Conservation (phyloP, 2,329 filamentous ascomycete species). For the Colletotrichum cuscutae region DNA sequence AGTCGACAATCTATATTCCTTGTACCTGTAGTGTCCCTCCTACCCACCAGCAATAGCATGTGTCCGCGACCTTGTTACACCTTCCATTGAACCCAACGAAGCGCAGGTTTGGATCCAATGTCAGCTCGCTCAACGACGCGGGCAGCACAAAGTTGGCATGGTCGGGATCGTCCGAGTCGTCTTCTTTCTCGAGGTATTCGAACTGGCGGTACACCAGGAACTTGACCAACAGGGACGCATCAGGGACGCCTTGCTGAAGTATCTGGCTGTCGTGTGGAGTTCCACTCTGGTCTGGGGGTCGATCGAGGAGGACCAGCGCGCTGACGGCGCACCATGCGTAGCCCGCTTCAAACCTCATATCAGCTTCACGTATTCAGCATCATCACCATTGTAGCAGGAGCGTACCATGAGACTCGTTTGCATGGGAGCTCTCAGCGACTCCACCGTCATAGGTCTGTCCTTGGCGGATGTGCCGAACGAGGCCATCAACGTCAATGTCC, state of each 20-base stretch:
- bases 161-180: conserved; percentile 53
- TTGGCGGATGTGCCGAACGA: conserved; percentile 76
- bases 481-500: conserved; percentile 79
- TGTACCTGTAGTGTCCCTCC: conserved; percentile 67
- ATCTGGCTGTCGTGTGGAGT: conserved; percentile 44
- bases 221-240: conserved; percentile 46
- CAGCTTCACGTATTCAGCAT: conserved; percentile 10
- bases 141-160: conserved; percentile 43
- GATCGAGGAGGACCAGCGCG: conserved; percentile 79
- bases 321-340: conserved; percentile 91
- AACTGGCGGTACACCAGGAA: conserved; percentile 76
- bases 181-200: conserved; percentile 60
- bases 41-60: conserved; percentile 97
- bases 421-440: conserved; percentile 77
- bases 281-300: conserved; percentile 56
- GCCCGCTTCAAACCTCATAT: conserved; percentile 68
- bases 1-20: conserved; percentile 37
- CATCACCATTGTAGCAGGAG: neutral
- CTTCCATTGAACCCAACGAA: conserved; percentile 88
- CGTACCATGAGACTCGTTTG: conserved; percentile 83
- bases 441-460: conserved; percentile 86
- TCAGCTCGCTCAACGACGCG: conserved; percentile 47
- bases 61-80: conserved; percentile 91
- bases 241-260: conserved; percentile 48
- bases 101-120: conserved; percentile 44